These are phyloP conservation scores for Nakazawaea laoshanensis DNA, from an alignment of 805 yeast genomes.

Conservation along the genomic window DNA sequence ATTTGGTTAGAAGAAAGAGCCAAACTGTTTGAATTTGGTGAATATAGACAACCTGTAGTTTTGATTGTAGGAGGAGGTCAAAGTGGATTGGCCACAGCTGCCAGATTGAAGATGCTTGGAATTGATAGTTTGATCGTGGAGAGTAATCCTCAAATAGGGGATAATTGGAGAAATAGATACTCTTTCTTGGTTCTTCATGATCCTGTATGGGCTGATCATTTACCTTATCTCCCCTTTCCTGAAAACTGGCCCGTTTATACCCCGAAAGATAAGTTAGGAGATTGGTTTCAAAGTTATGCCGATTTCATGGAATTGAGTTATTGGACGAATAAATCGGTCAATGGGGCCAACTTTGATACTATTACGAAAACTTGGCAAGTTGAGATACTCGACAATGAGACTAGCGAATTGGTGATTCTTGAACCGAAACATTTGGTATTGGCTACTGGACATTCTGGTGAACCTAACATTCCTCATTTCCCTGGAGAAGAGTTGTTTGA, in stretches of 20 bases:
- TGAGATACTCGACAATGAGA: conserved; percentile 24
- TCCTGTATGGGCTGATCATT: conserved; percentile 33
- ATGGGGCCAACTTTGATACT: conserved; percentile 19
- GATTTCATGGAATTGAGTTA: conserved; percentile 29
- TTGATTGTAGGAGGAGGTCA: conserved; percentile 40
- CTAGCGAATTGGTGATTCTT: conserved; percentile 17
- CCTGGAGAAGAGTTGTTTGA: conserved; percentile 26
- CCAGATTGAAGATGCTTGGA: conserved; percentile 31
- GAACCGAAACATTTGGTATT: conserved; percentile 29
- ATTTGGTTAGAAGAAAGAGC: conserved; percentile 11
- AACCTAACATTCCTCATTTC: conserved; percentile 27
- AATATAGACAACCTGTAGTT: conserved; percentile 24
- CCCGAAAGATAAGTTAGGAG: conserved; percentile 34
- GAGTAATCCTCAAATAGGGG: conserved; percentile 27
- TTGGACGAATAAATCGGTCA: conserved; percentile 16
- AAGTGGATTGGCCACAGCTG: conserved; percentile 33
- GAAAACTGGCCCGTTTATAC: conserved; percentile 32
- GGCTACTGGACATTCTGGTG: conserved; percentile 38
- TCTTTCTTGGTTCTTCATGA: conserved; percentile 35
- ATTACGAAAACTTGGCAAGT: conserved; percentile 21
- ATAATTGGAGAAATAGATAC: conserved; percentile 37
- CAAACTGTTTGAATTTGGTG: conserved; percentile 17
- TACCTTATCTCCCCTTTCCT: conserved; percentile 31
- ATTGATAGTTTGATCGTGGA: conserved; percentile 30
- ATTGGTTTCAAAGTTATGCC: conserved; percentile 32